Conservation (phyloP, 805 yeast genomes). For the Kluyveromyces aestuarii region DNA sequence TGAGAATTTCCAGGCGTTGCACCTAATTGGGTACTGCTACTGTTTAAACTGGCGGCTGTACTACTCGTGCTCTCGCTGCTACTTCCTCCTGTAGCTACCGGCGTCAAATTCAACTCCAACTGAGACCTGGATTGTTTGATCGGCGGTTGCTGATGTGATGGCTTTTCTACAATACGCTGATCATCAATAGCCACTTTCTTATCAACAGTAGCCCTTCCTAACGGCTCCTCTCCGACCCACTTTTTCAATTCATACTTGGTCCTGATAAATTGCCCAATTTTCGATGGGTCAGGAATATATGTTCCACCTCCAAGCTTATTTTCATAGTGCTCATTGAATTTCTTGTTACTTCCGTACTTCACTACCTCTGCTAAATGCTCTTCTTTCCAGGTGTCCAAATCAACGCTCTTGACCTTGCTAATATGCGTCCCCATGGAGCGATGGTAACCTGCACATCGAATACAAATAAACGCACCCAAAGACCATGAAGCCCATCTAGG, state of each 20-base stretch:
- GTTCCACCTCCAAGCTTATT: slow-evolving; percentile 48
- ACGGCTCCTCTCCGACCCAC: slow-evolving; percentile 48
- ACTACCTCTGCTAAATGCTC: slow-evolving; percentile 79
- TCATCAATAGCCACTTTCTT: too few relatives aligned
- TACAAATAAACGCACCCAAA: slow-evolving; percentile 85
- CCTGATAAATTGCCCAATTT: slow-evolving; percentile 81
- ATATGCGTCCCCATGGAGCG: slow-evolving; percentile 94
- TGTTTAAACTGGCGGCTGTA: slow-evolving; percentile 7
- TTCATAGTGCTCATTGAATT: slow-evolving; percentile 80
- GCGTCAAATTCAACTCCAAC: slow-evolving; percentile 5
- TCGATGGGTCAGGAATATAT: slow-evolving; percentile 73
- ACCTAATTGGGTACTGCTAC: slow-evolving; percentile 7
- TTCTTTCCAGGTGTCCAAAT: slow-evolving; percentile 93
- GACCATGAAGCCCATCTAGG: slow-evolving; percentile 99
- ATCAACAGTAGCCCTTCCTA: not conserved
- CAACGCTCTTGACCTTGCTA: slow-evolving; percentile 86
- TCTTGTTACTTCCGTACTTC: slow-evolving; percentile 69
- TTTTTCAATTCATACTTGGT: slow-evolving; percentile 87
- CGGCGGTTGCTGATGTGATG: not conserved
- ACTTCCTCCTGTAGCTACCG: slow-evolving; percentile 3
- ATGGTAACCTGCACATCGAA: slow-evolving; percentile 93
- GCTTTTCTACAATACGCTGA: not conserved
- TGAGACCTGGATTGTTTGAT: slow-evolving; percentile 5
- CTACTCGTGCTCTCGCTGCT: slow-evolving; percentile 7
- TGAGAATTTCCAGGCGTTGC: slow-evolving; percentile 5